Percentiles rank a stretch among this genome's conserved stretches.
Conservation (phyloP, 2,329 filamentous ascomycete species). For the Aspergillus ochraceus region DNA sequence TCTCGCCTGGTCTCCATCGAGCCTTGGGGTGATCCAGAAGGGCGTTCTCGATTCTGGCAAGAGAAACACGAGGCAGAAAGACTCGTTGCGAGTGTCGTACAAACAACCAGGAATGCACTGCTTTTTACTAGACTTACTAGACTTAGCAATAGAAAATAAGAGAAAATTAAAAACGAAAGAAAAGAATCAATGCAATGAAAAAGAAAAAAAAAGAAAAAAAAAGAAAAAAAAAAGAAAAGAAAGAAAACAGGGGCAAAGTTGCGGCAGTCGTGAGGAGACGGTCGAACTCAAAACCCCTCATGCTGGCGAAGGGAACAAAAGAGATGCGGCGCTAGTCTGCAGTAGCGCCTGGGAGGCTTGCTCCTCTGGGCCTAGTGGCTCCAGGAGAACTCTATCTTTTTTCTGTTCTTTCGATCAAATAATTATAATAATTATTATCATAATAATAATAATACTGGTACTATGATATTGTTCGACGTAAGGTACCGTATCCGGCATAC, state of each 20-base stretch:
- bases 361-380: conserved; percentile 10
- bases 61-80: background rate
- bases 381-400: background rate
- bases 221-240: background rate
- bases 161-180: background rate
- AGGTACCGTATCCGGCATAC: too few species aligned
- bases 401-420: background rate
- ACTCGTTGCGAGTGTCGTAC: background rate
- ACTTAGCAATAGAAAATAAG: background rate
- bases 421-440: too few species aligned
- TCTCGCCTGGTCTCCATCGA: background rate
- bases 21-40: too few species aligned
- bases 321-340: background rate
- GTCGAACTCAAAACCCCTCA: conserved; percentile 3
- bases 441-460: too few species aligned
- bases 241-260: background rate
- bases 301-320: background rate
- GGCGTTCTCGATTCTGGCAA: background rate
- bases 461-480: too few species aligned
- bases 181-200: background rate
- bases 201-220: background rate
- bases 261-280: conserved; percentile 4
- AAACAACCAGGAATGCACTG: background rate
- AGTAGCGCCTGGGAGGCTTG: conserved; percentile 10
- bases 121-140: background rate